These are phyloP conservation scores for Gloeophyllum trabeum DNA, from an alignment of 768 basidiomycete genomes.

Conservation along the genomic window DNA sequence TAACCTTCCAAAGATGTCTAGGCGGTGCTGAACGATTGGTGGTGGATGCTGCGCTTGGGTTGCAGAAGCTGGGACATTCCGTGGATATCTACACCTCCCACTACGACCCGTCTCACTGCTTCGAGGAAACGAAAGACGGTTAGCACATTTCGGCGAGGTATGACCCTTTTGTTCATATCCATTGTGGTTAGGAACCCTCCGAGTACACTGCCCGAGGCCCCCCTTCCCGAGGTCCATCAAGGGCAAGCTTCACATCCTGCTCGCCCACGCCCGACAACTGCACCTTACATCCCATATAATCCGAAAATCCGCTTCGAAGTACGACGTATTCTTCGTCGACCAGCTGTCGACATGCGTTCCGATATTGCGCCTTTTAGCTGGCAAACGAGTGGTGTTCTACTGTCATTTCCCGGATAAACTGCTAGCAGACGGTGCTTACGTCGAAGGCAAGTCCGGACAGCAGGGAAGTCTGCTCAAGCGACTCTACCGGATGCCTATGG, in stretches of 20 bases:
- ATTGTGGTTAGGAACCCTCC: slow-evolving; percentile 80
- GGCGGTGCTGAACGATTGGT: slow-evolving; percentile 94
- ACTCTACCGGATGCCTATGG: slow-evolving; percentile 82
- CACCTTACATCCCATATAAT: slow-evolving; percentile 69
- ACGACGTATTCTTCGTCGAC: slow-evolving; percentile 90
- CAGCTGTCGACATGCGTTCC: slow-evolving; percentile 92
- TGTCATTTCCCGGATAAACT: slow-evolving; percentile 98
- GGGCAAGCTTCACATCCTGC: slow-evolving; percentile 81
- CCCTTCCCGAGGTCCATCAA: slow-evolving; percentile 72
- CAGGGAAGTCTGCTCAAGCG: slow-evolving; percentile 46
- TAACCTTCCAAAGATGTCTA: slow-evolving; percentile 22
- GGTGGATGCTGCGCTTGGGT: slow-evolving; percentile 86
- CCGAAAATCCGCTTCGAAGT: slow-evolving; percentile 28
- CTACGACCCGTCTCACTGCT: slow-evolving; percentile 80
- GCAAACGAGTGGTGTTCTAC: slow-evolving; percentile 88
- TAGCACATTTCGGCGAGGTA: slow-evolving; percentile 16
- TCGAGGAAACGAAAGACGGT: slow-evolving; percentile 93
- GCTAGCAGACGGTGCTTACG: slow-evolving; percentile 57
- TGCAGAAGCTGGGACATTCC: slow-evolving; percentile 74
- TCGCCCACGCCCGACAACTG: slow-evolving; percentile 82
- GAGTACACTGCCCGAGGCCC: slow-evolving; percentile 58
- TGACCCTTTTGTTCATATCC: neutral
- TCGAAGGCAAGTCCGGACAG: slow-evolving; percentile 37
- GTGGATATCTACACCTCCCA: slow-evolving; percentile 91
- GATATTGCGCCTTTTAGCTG: slow-evolving; percentile 52